Evolutionary conservation across 441 rosid species (phyloP).

Genomic region (Adansonia gregorii): DNA sequence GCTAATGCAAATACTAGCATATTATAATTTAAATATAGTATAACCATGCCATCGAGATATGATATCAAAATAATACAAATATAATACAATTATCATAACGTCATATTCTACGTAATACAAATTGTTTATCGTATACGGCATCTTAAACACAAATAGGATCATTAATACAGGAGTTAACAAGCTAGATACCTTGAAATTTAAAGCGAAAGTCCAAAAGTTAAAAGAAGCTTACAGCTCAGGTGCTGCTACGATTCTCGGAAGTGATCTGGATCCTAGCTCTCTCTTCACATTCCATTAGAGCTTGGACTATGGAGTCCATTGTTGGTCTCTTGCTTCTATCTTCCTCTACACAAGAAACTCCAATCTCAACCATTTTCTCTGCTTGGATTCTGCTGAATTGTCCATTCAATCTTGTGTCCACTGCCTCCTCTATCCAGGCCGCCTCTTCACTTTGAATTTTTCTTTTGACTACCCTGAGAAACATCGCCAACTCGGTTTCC

Average conservation of each 20-base stretch:
- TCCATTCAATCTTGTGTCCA: slow-evolving; percentile 43
- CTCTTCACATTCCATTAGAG: slow-evolving; percentile 36
- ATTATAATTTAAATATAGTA: too few species aligned
- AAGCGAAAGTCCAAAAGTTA: too few species aligned
- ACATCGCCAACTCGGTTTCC: not conserved
- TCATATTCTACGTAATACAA: too few species aligned
- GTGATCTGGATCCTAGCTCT: slow-evolving; percentile 1
- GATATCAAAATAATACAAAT: too few species aligned
- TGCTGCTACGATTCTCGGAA: not conserved
- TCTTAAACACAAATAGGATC: too few species aligned
- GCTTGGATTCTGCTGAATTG: slow-evolving; percentile 33
- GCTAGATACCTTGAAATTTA: not conserved
- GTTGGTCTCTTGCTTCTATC: slow-evolving; percentile 46
- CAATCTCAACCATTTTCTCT: slow-evolving; percentile 36
- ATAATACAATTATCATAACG: too few species aligned
- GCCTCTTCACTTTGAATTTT: slow-evolving; percentile 23
- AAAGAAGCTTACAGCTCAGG: not conserved
- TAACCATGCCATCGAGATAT: too few species aligned
- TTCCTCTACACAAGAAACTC: slow-evolving; percentile 39
- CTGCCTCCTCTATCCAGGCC: slow-evolving; percentile 39
- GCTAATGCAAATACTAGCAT: too few species aligned
- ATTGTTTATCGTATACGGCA: too few species aligned
- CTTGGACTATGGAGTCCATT: slow-evolving; percentile 44
- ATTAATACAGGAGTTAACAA: not conserved
- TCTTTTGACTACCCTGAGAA: slow-evolving; percentile 23